phyloP scores from a whole-genome alignment of 2,329 filamentous ascomycete species.

The Apiospora marii region DNA sequence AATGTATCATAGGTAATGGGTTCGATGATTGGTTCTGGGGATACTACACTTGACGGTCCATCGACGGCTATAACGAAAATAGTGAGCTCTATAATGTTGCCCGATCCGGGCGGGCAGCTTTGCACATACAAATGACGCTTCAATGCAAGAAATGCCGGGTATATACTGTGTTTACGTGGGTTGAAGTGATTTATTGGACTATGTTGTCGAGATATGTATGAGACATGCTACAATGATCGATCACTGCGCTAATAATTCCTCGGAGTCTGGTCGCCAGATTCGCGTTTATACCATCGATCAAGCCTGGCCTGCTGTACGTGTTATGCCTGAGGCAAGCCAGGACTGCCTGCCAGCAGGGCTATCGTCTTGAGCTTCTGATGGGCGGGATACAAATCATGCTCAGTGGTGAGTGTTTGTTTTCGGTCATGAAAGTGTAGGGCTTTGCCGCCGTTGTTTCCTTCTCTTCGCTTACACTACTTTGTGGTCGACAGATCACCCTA shows the following conservation, averaged over 20 bases:
- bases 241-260: not conserved
- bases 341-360: not conserved
- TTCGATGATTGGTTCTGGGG: not conserved
- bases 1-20: constrained; percentile 7
- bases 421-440: not conserved
- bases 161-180: not conserved
- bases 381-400: not conserved
- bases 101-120: not conserved
- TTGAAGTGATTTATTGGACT: not conserved
- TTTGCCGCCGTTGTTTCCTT: not conserved
- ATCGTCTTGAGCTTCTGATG: not conserved
- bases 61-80: not conserved
- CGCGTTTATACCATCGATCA: not conserved
- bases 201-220: not conserved
- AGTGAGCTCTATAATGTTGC: constrained; percentile 5
- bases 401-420: not conserved
- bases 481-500: not conserved
- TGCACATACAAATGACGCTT: not conserved
- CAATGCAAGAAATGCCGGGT: not conserved
- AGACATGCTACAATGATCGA: not conserved
- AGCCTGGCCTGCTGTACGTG: not conserved
- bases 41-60: not conserved
- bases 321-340: not conserved
- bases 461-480: not conserved
- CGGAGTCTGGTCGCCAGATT: not conserved